phyloP scores from a whole-genome alignment of 116 monocot genomes.

The Dioscorea cayenensis region DNA sequence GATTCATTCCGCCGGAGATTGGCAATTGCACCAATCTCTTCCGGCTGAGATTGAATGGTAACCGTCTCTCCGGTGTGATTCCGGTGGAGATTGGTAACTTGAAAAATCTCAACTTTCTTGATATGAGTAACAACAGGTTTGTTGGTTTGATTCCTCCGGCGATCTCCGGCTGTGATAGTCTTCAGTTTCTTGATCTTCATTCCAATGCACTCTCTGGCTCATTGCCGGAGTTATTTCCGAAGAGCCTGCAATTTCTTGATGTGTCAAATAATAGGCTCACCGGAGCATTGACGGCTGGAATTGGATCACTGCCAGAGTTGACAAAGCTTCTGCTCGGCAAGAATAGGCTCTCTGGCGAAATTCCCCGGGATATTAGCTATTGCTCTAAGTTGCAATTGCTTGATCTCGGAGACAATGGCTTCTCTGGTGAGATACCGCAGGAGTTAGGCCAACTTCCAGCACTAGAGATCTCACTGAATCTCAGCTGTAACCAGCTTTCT shows the following conservation, averaged over 20 bases:
- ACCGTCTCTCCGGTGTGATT: constrained; percentile 54
- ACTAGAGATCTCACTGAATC: constrained; percentile 83
- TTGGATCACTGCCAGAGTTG: constrained; percentile 46
- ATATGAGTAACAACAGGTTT: constrained; percentile 57
- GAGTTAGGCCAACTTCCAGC: constrained; percentile 57
- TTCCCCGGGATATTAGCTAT: constrained; percentile 51
- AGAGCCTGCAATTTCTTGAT: constrained; percentile 59
- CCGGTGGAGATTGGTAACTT: constrained; percentile 69
- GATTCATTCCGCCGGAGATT: constrained; percentile 65
- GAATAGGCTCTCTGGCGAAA: constrained; percentile 60
- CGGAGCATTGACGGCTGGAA: constrained; percentile 37
- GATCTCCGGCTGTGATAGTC: constrained; percentile 43
- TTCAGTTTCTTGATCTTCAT: constrained; percentile 83
- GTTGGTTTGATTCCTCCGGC: constrained; percentile 52
- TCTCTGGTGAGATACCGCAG: constrained; percentile 64
- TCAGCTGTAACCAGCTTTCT: constrained; percentile 76
- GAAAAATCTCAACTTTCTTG: constrained; percentile 70
- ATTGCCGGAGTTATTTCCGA: constrained; percentile 52
- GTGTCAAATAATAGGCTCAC: constrained; percentile 55
- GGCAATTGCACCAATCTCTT: constrained; percentile 72
- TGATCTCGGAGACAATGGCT: constrained; percentile 64
- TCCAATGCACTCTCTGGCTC: constrained; percentile 54
- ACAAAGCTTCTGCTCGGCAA: constrained; percentile 68
- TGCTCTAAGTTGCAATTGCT: constrained; percentile 73
- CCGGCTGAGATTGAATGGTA: constrained; percentile 51